Conservation (phyloP, 1,139 yeast species). For the Pichia sp. region DNA sequence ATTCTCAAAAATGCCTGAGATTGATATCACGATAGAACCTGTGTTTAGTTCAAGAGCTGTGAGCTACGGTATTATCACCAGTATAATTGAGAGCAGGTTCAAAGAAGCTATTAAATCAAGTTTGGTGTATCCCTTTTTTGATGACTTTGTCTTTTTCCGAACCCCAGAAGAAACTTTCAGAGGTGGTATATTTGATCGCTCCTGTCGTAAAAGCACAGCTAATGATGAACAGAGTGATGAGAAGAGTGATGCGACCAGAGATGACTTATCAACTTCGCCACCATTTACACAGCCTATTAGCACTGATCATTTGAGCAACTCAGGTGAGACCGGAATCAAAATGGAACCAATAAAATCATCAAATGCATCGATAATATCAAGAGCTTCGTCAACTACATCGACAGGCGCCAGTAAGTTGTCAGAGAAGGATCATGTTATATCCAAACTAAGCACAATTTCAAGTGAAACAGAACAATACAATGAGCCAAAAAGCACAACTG, state of each 20-base stretch:
- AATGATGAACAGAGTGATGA: not conserved
- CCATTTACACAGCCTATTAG: slow-evolving; percentile 12
- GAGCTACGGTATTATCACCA: slow-evolving; percentile 72
- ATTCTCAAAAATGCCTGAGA: slow-evolving; percentile 71
- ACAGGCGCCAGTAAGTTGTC: not conserved
- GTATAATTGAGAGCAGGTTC: slow-evolving; percentile 71
- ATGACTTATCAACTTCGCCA: not conserved
- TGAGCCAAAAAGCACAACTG: slow-evolving; percentile 2
- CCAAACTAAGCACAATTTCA: not conserved
- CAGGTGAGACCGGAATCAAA: not conserved
- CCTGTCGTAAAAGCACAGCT: not conserved
- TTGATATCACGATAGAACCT: slow-evolving; percentile 79
- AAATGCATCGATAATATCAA: slow-evolving; percentile 4
- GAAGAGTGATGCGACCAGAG: not conserved
- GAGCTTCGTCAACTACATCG: not conserved
- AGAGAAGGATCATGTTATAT: not conserved
- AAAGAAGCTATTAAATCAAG: slow-evolving; percentile 77
- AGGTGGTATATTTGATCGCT: slow-evolving; percentile 87
- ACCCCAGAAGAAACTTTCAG: slow-evolving; percentile 66
- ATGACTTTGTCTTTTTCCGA: slow-evolving; percentile 70
- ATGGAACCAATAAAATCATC: slow-evolving; percentile 1
- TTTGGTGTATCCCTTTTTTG: slow-evolving; percentile 82
- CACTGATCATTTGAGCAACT: not conserved
- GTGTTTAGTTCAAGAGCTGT: slow-evolving; percentile 79
- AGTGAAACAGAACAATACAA: not conserved